Percentiles rank a stretch among this genome's conserved stretches.
Conservation (phyloP, 495 filamentous ascomycete species). For the Hypomontagnella monticulosa region DNA sequence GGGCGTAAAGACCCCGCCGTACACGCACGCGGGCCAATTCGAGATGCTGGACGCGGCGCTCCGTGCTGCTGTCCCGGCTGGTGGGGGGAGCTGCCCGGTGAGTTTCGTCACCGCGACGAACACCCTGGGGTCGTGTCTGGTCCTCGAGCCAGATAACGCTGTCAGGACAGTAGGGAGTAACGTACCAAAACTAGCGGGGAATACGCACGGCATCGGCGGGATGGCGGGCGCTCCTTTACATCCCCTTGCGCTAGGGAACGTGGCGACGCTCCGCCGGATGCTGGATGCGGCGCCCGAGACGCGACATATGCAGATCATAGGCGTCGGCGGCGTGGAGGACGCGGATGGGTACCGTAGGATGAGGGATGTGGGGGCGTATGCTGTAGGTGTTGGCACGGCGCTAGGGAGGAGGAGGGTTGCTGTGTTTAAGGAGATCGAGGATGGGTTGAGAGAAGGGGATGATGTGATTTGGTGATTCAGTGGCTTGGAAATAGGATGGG, state of each 20-base stretch:
- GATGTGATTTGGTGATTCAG: neutral
- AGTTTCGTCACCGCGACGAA: constrained; percentile 77
- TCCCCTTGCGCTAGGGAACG: constrained; percentile 78
- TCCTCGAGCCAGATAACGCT: constrained; percentile 47
- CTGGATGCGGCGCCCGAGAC: constrained; percentile 54
- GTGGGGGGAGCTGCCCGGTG: constrained; percentile 46
- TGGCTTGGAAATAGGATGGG: no score
- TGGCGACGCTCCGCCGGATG: constrained; percentile 64
- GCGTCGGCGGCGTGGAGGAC: constrained; percentile 73
- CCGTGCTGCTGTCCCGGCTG: no score
- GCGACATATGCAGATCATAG: constrained; percentile 64
- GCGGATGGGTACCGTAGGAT: constrained; percentile 67
- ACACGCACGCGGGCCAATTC: constrained; percentile 72
- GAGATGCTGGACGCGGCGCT: constrained; percentile 60
- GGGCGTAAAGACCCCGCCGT: constrained; percentile 77
- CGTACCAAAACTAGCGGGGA: neutral
- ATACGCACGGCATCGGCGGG: constrained; percentile 65
- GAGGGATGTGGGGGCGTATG: constrained; percentile 68
- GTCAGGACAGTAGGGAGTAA: neutral
- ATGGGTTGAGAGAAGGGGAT: constrained; percentile 5
- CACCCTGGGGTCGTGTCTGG: constrained; percentile 72
- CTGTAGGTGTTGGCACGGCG: constrained; percentile 71
- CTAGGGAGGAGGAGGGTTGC: constrained; percentile 66
- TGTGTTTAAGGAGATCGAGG: constrained; percentile 67
- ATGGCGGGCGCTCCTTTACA: constrained; percentile 74